These are phyloP conservation scores for Erodium chrysanthum DNA, from an alignment of 441 rosid genomes.

Conservation along the genomic window DNA sequence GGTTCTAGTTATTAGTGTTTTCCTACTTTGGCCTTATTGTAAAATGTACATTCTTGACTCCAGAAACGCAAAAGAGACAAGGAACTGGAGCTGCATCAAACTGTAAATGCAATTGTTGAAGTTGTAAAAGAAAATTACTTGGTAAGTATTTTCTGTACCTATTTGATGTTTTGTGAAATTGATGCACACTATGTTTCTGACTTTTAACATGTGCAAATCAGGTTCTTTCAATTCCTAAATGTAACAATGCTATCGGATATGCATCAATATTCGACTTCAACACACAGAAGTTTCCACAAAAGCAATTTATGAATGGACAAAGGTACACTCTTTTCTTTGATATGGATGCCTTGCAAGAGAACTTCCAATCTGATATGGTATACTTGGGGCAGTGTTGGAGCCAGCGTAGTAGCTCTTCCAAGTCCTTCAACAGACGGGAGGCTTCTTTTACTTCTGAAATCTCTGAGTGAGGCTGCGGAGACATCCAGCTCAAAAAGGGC, in stretches of 20 bases:
- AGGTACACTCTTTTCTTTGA: slow-evolving; percentile 33
- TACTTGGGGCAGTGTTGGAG: slow-evolving; percentile 48
- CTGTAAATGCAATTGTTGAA: slow-evolving; percentile 72
- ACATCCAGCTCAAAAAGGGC: slow-evolving; percentile 72
- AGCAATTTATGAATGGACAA: slow-evolving; percentile 69
- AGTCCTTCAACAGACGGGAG: slow-evolving; percentile 56
- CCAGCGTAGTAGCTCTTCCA: slow-evolving; percentile 67
- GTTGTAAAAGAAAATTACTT: slow-evolving; percentile 89
- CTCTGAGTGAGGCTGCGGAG: slow-evolving; percentile 44
- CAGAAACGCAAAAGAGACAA: slow-evolving; percentile 76
- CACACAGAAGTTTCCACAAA: slow-evolving; percentile 62
- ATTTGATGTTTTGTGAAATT: slow-evolving; percentile 16
- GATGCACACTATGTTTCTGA: slow-evolving; percentile 3
- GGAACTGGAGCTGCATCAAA: slow-evolving; percentile 65
- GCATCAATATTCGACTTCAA: slow-evolving; percentile 78
- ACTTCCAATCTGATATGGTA: slow-evolving; percentile 12
- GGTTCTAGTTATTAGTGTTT: background rate
- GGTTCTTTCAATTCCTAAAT: slow-evolving; percentile 85
- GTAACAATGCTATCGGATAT: slow-evolving; percentile 62
- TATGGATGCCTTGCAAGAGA: background rate
- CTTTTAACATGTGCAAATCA: slow-evolving; percentile 26
- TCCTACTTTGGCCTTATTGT: slow-evolving; percentile 4
- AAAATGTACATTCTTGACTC: slow-evolving; percentile 12
- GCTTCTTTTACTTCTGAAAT: slow-evolving; percentile 78
- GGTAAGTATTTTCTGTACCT: slow-evolving; percentile 38